phyloP scores from a whole-genome alignment of 768 basidiomycete species.

The Tubosaeta sp. region DNA sequence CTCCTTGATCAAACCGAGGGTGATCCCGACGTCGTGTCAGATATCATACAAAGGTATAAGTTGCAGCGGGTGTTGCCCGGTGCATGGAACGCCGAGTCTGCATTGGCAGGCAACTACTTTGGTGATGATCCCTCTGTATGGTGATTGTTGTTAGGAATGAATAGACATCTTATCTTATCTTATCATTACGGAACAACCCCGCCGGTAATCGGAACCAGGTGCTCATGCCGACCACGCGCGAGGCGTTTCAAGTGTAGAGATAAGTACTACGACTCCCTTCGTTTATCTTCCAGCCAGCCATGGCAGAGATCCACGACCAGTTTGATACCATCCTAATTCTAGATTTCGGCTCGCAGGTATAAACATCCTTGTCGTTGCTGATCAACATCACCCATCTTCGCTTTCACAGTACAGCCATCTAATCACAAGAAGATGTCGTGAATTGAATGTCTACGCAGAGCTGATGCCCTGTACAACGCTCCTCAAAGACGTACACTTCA shows the following conservation, averaged over 20 bases:
- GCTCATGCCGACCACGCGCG: neutral
- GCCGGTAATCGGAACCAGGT: neutral
- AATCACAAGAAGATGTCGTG: conserved; percentile 95
- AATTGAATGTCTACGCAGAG: conserved; percentile 96
- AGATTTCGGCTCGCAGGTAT: conserved; percentile 95
- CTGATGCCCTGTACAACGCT: conserved; percentile 94
- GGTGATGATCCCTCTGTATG: conserved; percentile 49
- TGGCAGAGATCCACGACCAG: conserved; percentile 90
- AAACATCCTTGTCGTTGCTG: conserved; percentile 16
- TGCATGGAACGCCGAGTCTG: conserved; percentile 41
- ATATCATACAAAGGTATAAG: conserved; percentile 47
- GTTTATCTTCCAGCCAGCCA: conserved; percentile 20
- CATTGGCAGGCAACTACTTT: conserved; percentile 64
- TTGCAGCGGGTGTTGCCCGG: conserved; percentile 40
- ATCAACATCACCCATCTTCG: conserved; percentile 4
- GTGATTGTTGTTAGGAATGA: neutral
- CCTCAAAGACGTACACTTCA: conserved; percentile 83
- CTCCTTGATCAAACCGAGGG: conserved; percentile 32
- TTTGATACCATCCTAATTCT: conserved; percentile 96
- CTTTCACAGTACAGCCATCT: conserved; percentile 84
- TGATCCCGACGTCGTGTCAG: conserved; percentile 41
- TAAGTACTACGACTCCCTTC: neutral
- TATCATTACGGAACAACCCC: too few species aligned
- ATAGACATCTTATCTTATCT: too few species aligned
- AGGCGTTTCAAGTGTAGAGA: neutral